Evolutionary conservation across 192 early-diverging fungal genomes (phyloP), one percentile per base, ranked within the genome.

Genomic region (Backusella circina): DNA sequence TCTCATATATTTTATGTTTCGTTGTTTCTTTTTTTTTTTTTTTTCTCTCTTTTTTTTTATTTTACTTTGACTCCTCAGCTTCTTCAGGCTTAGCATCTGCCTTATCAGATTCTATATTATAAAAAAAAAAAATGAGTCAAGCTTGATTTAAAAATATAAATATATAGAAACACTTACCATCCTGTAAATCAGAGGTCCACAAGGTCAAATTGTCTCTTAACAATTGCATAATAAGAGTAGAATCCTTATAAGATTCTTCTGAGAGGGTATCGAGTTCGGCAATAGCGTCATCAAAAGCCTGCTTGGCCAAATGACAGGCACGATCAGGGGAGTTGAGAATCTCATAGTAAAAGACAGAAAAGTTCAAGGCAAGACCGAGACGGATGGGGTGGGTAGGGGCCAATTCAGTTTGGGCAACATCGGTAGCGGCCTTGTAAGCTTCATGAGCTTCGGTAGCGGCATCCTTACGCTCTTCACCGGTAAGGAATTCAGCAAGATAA

Each of bases 271-370:
- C 96, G 51, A 96, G 88, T 82, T 97, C 96, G 64, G 95, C 94
- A 84, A 99, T 97, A 71, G 95, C 97, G 72, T 95, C 94, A 79
- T 97, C 95, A 83, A 99, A 98, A 3, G 97, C 96, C 81, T 94
- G 91, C 87, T 98, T 96, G 83, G 92, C 92, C 71, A 97, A 90
- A 77, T 96, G 92, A 91, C 97, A 97, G 79, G 96, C 97, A 80
- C 92, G 90, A 87, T 96, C 95, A 78, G 97, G 97, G 37, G 95
- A 95, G 92, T 97, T 97, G 80, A 93, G 86, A 81, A 99, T 99
- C 88, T 98, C 97, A 83, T 97, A 98, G 90, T 95, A 97, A 87
- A 98, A 98, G 30, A 97, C 96, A 54, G 96, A 98, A 86, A 95
- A 97, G 92, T 97, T 97, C 76, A 97, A 89, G 65, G 97, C 96